Evolutionary conservation across 2,329 filamentous ascomycete genomes (phyloP), one percentile per base, ranked within the genome.

Genomic region (Aspergillus pseudonomiae): DNA sequence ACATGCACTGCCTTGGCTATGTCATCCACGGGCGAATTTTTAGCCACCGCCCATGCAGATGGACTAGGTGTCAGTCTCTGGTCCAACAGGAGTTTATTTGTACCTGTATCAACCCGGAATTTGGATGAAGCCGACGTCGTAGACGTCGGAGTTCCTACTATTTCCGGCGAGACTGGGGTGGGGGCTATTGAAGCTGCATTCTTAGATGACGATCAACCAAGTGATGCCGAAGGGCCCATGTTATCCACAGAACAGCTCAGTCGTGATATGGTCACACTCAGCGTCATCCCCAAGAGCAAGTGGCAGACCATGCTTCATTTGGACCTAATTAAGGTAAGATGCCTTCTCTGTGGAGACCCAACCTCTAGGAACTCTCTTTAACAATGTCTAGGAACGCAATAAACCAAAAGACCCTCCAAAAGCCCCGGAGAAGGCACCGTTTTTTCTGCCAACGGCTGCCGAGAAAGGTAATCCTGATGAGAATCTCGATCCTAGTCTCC

Each of bases 231-330:
- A 2, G 86, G 86, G 9, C 84, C 87, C 50, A 81, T 84, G 2
- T 79, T 88, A 4, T 71, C 78, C 21, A 77, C 92, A 24, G 93
- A 96, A 62, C 93, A 97, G 78, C 85, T 99, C 39, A 91, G 88
- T 74, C 80, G 88, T 4, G 89, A 94, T 63, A 90, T 99, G 80
- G 90, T 94, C 74, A 97, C 94, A 0, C 84, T 99, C 62, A 96
- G 92, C 77, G 79, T 98, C 57, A 90, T 98, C 5, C 96, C 95
- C 12, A 93, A 91, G 77, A 93, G 91, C 66, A 88, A 91, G 71
- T 99, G 95, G 95, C 94, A 98, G 78, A 97, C 93, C 1, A 83
- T 99, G 16, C 83, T 99, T 32, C 92, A 99, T 76, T 85, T 99
- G 2, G 95, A 99, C 74, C 82, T 93, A 30, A 97, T 99, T 75